phyloP scores from a whole-genome alignment of 257 asterid species.

The Capsicum pubescens region DNA sequence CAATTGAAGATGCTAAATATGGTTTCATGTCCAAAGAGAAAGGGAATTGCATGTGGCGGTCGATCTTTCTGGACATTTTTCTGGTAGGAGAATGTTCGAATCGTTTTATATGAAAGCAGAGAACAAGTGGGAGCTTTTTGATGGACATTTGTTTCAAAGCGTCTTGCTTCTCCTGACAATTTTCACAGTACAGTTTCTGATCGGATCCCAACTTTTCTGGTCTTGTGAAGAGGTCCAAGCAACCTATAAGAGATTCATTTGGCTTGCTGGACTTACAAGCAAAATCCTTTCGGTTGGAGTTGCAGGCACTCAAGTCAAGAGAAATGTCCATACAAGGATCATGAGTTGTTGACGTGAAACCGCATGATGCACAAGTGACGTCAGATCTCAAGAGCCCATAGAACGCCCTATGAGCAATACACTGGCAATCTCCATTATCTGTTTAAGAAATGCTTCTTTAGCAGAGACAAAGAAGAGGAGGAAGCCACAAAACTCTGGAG shows the following conservation, averaged over 20 bases:
- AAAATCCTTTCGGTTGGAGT: constrained; percentile 32
- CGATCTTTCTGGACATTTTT: constrained; percentile 77
- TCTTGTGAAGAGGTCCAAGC: constrained; percentile 85
- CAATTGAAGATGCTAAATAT: constrained; percentile 79
- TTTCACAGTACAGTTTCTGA: constrained; percentile 86
- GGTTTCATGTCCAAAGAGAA: constrained; percentile 82
- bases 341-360: constrained; percentile 85
- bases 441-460: constrained; percentile 37
- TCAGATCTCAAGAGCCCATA: constrained; percentile 87
- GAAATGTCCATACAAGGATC: constrained; percentile 90
- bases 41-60: constrained; percentile 78
- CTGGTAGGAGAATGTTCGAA: constrained; percentile 76
- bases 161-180: constrained; percentile 77
- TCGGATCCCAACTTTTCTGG: constrained; percentile 85
- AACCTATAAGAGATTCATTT: constrained; percentile 67
- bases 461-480: neutral
- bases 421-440: constrained; percentile 77
- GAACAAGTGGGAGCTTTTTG: constrained; percentile 80
- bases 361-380: constrained; percentile 85
- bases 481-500: constrained; percentile 9
- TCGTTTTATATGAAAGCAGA: constrained; percentile 83
- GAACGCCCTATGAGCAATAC: constrained; percentile 85
- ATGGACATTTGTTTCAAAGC: constrained; percentile 92
- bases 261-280: constrained; percentile 48
- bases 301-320: constrained; percentile 56